Evolutionary conservation across 129 eudicot genomes (phyloP).

Genomic region (Tanacetum coccineum): DNA sequence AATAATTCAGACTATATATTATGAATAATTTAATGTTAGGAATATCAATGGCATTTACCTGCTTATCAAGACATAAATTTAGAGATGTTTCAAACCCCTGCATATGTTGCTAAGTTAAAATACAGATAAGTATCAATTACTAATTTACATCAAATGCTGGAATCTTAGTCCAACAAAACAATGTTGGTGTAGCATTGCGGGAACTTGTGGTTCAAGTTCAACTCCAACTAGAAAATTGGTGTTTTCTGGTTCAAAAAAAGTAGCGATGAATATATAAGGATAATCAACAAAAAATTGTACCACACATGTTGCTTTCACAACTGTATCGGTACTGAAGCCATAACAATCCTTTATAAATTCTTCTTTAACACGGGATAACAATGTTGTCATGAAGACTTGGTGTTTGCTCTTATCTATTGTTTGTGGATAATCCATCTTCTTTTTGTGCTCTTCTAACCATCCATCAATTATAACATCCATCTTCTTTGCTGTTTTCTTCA

Average conservation of each 20-base stretch:
- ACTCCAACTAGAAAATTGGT: background rate
- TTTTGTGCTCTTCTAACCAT: conserved; percentile 3
- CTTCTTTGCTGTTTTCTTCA: background rate
- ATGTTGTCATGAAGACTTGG: background rate
- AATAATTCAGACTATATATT: too few species aligned
- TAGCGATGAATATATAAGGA: background rate
- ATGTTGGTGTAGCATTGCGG: too few species aligned
- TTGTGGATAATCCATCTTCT: background rate
- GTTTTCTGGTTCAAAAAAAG: too few species aligned
- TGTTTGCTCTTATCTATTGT: background rate
- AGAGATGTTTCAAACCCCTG: too few species aligned
- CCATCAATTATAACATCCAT: background rate
- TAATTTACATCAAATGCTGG: too few species aligned
- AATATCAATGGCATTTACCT: too few species aligned
- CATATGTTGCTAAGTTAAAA: too few species aligned
- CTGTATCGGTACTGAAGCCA: background rate
- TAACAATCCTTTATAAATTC: background rate
- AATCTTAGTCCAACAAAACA: too few species aligned
- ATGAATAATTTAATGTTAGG: background rate
- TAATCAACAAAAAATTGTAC: background rate
- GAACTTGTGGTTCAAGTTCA: background rate
- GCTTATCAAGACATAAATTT: too few species aligned
- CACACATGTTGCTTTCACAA: background rate
- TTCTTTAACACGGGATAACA: background rate
- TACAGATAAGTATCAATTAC: too few species aligned